Evolutionary conservation across 495 filamentous ascomycete genomes (phyloP).

Genomic region (Extremus antarcticus): DNA sequence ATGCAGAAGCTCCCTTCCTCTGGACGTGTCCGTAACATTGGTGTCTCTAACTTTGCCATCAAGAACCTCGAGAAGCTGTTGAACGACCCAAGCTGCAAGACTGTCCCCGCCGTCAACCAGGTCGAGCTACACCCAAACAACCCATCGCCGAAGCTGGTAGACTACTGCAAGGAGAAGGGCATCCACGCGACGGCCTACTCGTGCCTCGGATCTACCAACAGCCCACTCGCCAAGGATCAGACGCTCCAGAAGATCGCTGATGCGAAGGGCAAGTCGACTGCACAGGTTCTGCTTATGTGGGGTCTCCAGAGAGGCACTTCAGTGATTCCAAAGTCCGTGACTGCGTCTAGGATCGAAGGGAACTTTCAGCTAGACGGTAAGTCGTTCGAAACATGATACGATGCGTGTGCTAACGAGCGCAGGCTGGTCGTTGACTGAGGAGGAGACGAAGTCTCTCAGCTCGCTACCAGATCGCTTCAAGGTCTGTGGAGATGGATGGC

Average conservation of each 20-base stretch:
- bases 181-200: conserved; percentile 36
- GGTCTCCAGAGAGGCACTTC: conserved; percentile 33
- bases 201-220: conserved; percentile 33
- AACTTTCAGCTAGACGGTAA: conserved; percentile 32
- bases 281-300: conserved; percentile 33
- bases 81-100: conserved; percentile 43
- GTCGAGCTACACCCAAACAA: conserved; percentile 82
- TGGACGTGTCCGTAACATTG: conserved; percentile 67
- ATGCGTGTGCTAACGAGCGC: too few species aligned
- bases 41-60: conserved; percentile 54
- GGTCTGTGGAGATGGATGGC: conserved; percentile 34
- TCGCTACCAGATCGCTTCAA: conserved; percentile 32
- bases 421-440: conserved; percentile 27
- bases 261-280: conserved; percentile 26
- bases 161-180: conserved; percentile 42
- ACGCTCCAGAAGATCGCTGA: conserved; percentile 29
- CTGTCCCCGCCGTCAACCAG: conserved; percentile 78
- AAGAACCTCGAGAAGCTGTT: conserved; percentile 48
- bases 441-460: conserved; percentile 29
- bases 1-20: conserved; percentile 72
- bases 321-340: conserved; percentile 35
- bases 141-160: conserved; percentile 67
- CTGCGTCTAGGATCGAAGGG: conserved; percentile 25
- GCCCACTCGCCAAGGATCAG: conserved; percentile 29
- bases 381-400: too few species aligned